These are phyloP conservation scores for Athelia sp. DNA, from an alignment of 1,284 basidiomycete genomes.

Conservation along the genomic window DNA sequence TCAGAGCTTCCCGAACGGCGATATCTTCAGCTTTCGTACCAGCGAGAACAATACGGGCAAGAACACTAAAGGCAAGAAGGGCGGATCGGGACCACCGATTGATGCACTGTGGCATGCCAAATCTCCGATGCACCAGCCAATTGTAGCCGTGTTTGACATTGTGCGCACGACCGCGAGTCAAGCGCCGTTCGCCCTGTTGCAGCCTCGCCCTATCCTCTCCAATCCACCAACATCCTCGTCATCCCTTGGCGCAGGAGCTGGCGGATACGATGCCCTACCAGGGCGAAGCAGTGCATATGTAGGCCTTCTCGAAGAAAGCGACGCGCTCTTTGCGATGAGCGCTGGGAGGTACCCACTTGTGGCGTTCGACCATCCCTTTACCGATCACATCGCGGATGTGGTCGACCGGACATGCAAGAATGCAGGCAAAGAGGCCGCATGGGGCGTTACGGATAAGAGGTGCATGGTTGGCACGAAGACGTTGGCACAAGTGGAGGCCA, in stretches of 20 bases:
- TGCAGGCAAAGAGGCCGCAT: conserved; percentile 20
- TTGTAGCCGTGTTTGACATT: conserved; percentile 79
- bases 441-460: conserved; percentile 38
- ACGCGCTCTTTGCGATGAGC: conserved; percentile 76
- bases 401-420: conserved; percentile 8
- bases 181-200: conserved; percentile 71
- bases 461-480: conserved; percentile 59
- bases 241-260: conserved; percentile 29
- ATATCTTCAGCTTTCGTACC: conserved; percentile 64
- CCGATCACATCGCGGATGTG: conserved; percentile 36
- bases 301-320: conserved; percentile 65
- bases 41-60: conserved; percentile 1
- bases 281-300: conserved; percentile 63
- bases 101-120: conserved; percentile 4
- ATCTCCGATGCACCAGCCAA: conserved; percentile 20
- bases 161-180: conserved; percentile 40
- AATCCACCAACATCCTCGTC: conserved; percentile 39
- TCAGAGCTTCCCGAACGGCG: conserved; percentile 72
- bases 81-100: background rate
- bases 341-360: conserved; percentile 71
- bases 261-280: conserved; percentile 28
- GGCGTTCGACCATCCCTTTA: conserved; percentile 51
- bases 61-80: no score
- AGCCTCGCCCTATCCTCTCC: conserved; percentile 62
- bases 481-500: conserved; percentile 22